Percentiles rank a stretch among this genome's conserved stretches.
These are phyloP conservation scores for Knoxia roxburghii DNA, from an alignment of 257 asterid species.

Conservation along the genomic window DNA sequence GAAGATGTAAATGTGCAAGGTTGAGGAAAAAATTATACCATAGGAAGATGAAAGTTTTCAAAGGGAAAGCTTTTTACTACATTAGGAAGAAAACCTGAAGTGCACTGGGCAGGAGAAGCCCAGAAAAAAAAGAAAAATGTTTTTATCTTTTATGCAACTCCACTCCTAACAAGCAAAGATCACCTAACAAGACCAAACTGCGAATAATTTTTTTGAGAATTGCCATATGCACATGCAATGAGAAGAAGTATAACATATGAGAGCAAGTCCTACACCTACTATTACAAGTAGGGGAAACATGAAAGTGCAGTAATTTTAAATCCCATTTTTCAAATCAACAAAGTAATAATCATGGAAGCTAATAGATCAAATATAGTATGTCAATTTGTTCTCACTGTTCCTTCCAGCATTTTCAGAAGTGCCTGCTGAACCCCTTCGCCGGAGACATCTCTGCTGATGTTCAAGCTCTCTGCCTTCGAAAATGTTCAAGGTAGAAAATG, in stretches of 20 bases:
- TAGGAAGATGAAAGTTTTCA: not conserved
- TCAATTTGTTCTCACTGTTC: constrained; percentile 62
- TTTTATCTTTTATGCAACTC: not conserved
- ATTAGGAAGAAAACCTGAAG: too few species aligned
- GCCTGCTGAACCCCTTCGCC: constrained; percentile 99
- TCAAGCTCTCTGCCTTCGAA: constrained; percentile 77
- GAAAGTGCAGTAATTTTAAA: not conserved
- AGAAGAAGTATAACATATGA: not conserved
- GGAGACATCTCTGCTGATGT: constrained; percentile 91
- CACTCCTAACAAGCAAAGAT: not conserved
- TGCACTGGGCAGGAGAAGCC: not conserved
- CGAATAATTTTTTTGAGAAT: not conserved
- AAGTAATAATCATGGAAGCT: not conserved
- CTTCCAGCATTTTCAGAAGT: constrained; percentile 90
- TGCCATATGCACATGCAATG: not conserved
- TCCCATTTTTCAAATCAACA: not conserved
- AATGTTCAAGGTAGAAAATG: constrained; percentile 1
- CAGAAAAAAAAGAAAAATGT: not conserved
- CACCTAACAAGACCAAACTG: not conserved
- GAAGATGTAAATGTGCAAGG: not conserved
- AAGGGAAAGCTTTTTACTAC: not conserved
- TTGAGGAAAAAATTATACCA: too few species aligned
- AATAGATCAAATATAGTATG: not conserved
- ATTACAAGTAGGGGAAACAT: not conserved
- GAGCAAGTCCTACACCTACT: not conserved